Base-by-base conservation (phyloP, 768 basidiomycete species). In the Leucocoprinus leucothites region DNA sequence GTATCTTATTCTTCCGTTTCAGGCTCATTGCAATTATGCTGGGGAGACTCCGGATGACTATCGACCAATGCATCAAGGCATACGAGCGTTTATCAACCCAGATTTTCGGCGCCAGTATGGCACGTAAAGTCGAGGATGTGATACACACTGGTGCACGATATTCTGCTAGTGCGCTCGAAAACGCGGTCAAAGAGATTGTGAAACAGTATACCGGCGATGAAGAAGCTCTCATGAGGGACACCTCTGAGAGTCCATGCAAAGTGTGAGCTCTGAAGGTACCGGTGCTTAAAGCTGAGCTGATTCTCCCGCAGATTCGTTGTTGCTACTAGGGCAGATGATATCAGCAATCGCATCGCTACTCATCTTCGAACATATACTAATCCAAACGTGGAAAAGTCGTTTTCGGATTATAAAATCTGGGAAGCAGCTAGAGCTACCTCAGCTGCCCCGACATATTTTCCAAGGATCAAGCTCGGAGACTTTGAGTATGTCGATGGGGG, bases 11-110 rank as follows among this genome's bases (percentile, higher is more conserved):
- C 16, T 14, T 53, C 51, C 21, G 53, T 9, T 26, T 28, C 21
- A 69, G 67, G 3, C 42, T 74, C 11, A 73, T 72, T 18, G 71
- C 71, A 1, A 63, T 74, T 14, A 73, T 74, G 71, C 65, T 74
- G 7, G 71, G 73, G 9, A 64, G 72, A 5, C 65, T 74, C 9
- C 66, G 64, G 14, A 71, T 73, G 68, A 41, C 69, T 0, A 57
- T 75, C n/a, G 60, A 67, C 18, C 63, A 75, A 45, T 71, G 69
- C 53, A 68, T 69, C 36, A 42, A 59, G 2, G 63, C 51, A 9
- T 75, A 72, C 45, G 52, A 57, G 3, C 48, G 44, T 8, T 49
- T 75, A 5, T 60, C 70, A 8, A 61, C 60, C 25, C 56, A 63
- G n/a, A 68, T 74, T 4, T 74, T 74, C 56, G 53, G 56, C 3